phyloP scores from a whole-genome alignment of 179 eudicot genomes.

The Nepenthes alata region DNA sequence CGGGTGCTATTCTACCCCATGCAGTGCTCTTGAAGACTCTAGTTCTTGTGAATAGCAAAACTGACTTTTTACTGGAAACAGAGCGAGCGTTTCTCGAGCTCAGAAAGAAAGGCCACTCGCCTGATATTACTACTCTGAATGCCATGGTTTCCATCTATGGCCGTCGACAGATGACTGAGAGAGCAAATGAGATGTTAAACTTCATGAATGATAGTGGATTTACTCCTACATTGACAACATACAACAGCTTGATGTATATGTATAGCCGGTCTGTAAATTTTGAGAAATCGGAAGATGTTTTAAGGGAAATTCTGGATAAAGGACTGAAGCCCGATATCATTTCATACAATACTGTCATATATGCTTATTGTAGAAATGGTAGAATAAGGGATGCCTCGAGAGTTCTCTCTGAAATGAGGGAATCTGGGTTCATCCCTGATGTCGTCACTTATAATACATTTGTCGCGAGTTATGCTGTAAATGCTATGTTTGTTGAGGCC shows the following conservation, averaged over 20 bases:
- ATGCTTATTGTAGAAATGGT: constrained; percentile 75
- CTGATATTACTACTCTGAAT: constrained; percentile 62
- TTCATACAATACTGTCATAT: constrained; percentile 72
- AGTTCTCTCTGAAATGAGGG: constrained; percentile 47
- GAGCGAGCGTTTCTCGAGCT: constrained; percentile 71
- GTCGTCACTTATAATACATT: constrained; percentile 81
- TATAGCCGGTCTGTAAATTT: constrained; percentile 49
- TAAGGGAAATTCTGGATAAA: constrained; percentile 45
- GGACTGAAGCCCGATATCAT: constrained; percentile 73
- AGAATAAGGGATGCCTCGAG: constrained; percentile 67
- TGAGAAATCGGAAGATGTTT: constrained; percentile 52
- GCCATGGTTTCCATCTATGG: constrained; percentile 90
- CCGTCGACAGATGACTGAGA: constrained; percentile 52
- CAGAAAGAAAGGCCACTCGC: constrained; percentile 41
- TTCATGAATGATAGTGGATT: constrained; percentile 59
- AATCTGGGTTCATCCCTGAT: constrained; percentile 53
- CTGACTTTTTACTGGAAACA: constrained; percentile 54
- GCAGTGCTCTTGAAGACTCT: constrained; percentile 63
- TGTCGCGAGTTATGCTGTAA: constrained; percentile 58
- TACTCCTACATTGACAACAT: constrained; percentile 73
- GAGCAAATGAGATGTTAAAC: constrained; percentile 50
- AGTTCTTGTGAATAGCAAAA: constrained; percentile 75
- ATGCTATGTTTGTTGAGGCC: constrained; percentile 75
- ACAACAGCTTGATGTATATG: constrained; percentile 82
- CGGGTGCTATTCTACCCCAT: constrained; percentile 48